Conservation (phyloP, 2,329 filamentous ascomycete species). For the Penicillium psychrosexuale region DNA sequence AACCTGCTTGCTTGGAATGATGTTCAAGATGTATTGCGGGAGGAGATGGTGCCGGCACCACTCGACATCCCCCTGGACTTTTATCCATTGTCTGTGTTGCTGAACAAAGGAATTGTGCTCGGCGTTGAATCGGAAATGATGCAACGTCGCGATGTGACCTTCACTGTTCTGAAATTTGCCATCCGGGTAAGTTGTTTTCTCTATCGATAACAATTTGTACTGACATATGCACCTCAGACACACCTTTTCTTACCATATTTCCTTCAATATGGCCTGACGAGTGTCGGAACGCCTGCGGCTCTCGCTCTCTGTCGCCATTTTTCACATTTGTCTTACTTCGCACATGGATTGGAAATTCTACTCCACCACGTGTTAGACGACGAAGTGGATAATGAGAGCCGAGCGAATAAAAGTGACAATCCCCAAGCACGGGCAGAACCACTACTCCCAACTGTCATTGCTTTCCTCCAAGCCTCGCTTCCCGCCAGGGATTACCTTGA, state of each 20-base stretch:
- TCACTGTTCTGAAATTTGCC: constrained; percentile 83
- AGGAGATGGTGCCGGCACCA: constrained; percentile 69
- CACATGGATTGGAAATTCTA: constrained; percentile 87
- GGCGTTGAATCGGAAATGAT: constrained; percentile 90
- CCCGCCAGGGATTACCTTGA: constrained; percentile 74
- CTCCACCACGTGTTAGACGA: constrained; percentile 92
- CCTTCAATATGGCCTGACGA: constrained; percentile 71
- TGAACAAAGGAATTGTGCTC: constrained; percentile 86
- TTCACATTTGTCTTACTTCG: constrained; percentile 82
- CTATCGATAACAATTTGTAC: constrained; percentile 7
- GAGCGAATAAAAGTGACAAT: constrained; percentile 27
- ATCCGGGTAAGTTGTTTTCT: constrained; percentile 64
- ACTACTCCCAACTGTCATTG: constrained; percentile 54
- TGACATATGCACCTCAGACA: constrained; percentile 57
- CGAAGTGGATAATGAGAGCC: constrained; percentile 68
- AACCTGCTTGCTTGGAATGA: constrained; percentile 87
- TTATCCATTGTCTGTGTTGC: constrained; percentile 81
- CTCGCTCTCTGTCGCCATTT: constrained; percentile 81
- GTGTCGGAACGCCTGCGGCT: constrained; percentile 75
- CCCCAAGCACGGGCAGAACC: constrained; percentile 28
- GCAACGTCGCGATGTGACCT: constrained; percentile 87
- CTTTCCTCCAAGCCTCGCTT: constrained; percentile 67
- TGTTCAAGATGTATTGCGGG: constrained; percentile 75
- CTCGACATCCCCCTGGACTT: constrained; percentile 87
- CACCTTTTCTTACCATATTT: constrained; percentile 90